Base-by-base conservation (phyloP, 768 basidiomycete genomes). In the Mycena vulgaris region DNA sequence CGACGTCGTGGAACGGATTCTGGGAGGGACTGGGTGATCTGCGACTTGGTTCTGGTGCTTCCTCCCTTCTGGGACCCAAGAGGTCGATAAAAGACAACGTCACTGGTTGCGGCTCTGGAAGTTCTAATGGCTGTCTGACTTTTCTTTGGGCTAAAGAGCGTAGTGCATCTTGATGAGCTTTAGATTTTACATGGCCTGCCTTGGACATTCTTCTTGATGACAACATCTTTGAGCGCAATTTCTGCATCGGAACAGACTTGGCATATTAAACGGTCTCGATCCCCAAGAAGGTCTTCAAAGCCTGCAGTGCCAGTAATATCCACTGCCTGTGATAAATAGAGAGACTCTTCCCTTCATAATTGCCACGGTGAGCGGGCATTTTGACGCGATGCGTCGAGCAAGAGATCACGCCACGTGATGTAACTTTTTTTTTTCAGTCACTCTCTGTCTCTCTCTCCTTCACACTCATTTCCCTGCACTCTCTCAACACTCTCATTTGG, bases 341-440 rank as follows among this genome's bases (percentile, higher is more conserved):
- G 6, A 35, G 7, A 35, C 33, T 35, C 33, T 49, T 16, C 19
- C 59, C 59, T 37, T 21, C 31, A 25, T 45, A 31, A 10, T 61
- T 61, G 21, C 4, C 23, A n/a, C 59, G 42, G 30, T 61, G 59
- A 33, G 59, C 59, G 35, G 59, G 59, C 59, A 61, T 61, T 59
- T 59, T 4, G 35, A 40, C 25, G 35, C 56, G 56, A 57, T 11
- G 23, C 39, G 37, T 3, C 17, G 39, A 37, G 33, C 21, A 3
- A 19, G 33, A 35, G 53, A 35, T 37, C 33, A 37, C 19, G 25
- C 49, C 49, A 51, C 49, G 49, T 51, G 49, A 30, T 51, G 49
- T 1, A 25, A 37, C 39, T 56, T 56, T 56, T 37, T 56, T n/a
- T 23, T 25, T 11, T 51, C 47, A 23, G 49, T 39, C 33, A 19